A percentile compares a stretch with the other conserved stretches of the same genome.
Conservation (phyloP, 1,284 basidiomycete genomes). For the Boletus smithii region DNA sequence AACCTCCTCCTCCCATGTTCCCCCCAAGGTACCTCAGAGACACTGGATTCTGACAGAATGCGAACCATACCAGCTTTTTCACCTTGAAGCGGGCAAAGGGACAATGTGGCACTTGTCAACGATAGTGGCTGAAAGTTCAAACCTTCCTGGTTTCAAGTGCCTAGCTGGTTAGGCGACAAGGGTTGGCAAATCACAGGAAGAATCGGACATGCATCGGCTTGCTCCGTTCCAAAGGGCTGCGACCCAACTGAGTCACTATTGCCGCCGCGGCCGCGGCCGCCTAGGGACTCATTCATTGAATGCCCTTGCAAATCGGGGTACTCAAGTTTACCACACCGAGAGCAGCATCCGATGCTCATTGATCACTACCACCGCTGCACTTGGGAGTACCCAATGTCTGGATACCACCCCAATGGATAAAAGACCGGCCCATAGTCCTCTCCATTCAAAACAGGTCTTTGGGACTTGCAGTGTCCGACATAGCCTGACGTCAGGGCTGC, state of each 20-base stretch:
- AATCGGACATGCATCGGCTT: conserved; percentile 11
- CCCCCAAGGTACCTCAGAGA: not conserved
- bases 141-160: conserved; percentile 10
- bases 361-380: not conserved
- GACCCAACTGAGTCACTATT: conserved; percentile 11
- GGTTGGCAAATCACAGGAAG: conserved; percentile 8
- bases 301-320: not conserved
- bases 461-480: conserved; percentile 2
- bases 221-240: conserved; percentile 10
- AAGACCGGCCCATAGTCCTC: not conserved
- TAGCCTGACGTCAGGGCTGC: conserved; percentile 28
- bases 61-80: not conserved
- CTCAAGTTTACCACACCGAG: not conserved
- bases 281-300: not conserved
- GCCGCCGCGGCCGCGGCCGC: conserved; percentile 11
- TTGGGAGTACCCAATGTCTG: not conserved
- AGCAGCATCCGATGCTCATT: not conserved
- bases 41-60: not conserved
- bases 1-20: not conserved
- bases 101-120: conserved; percentile 1
- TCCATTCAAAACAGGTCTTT: not conserved
- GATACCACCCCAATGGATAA: not conserved
- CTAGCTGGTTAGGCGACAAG: conserved; percentile 4
- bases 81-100: conserved; percentile 1
- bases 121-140: not conserved